Conservation (phyloP, 2,329 filamentous ascomycete genomes). For the Ceratocystis cacaofunesta region DNA sequence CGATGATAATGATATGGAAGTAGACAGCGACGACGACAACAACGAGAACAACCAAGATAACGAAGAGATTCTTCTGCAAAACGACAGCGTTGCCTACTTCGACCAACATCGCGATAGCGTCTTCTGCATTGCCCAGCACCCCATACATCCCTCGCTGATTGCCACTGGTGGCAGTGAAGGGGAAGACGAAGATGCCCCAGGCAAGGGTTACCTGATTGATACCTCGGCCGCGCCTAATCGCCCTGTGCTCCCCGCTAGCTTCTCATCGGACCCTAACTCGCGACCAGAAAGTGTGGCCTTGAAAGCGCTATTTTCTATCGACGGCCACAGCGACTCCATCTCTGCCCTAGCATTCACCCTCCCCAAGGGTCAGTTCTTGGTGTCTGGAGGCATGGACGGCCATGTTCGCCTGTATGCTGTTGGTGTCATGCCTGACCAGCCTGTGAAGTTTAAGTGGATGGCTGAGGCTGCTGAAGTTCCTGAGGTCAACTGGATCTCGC, state of each 20-base stretch:
- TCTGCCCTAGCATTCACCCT: constrained; percentile 75
- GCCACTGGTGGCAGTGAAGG: constrained; percentile 68
- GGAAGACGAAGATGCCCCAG: constrained; percentile 44
- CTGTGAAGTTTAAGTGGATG: constrained; percentile 44
- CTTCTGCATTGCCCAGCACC: constrained; percentile 90
- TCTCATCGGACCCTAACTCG: constrained; percentile 49
- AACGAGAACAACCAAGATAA: constrained; percentile 27
- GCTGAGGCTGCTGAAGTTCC: constrained; percentile 78
- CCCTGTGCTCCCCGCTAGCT: constrained; percentile 63
- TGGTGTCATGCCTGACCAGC: constrained; percentile 31
- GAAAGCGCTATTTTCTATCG: constrained; percentile 53
- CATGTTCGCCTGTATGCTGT: constrained; percentile 56
- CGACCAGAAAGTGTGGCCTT: constrained; percentile 40
- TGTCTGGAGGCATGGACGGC: constrained; percentile 82
- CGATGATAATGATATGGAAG: constrained; percentile 50
- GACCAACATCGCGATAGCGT: constrained; percentile 81
- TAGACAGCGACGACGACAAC: constrained; percentile 61
- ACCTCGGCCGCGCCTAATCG: constrained; percentile 45
- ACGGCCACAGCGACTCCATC: constrained; percentile 86
- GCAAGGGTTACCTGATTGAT: constrained; percentile 78
- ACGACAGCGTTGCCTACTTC: constrained; percentile 88
- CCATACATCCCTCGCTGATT: constrained; percentile 58
- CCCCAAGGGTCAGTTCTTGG: constrained; percentile 65
- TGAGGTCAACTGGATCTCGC: constrained; percentile 79
- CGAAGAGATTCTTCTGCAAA: constrained; percentile 62